Base-by-base conservation (phyloP, 31 red algal species). In the Endocladia muricata region DNA sequence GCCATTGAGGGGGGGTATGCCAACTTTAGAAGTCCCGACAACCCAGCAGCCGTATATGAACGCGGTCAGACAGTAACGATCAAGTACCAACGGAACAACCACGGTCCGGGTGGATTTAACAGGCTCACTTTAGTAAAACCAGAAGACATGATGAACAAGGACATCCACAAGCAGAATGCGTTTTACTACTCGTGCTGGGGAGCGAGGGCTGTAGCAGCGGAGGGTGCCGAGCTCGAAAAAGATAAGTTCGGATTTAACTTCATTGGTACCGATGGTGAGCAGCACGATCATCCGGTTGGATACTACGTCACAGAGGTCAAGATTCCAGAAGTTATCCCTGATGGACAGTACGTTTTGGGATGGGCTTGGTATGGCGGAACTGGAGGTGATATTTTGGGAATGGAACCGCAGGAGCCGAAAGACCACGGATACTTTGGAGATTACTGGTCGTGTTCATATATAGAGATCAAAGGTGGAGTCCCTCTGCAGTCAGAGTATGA, bases 291-390 rank as follows among this genome's bases (percentile, higher is more conserved):
- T n/a, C 44, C 52, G 3, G 36, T 37, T 28, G 68, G 66, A 4
- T 74, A 74, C 19, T 76, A 85, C 71, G 34, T 66, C 15, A 11
- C 57, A 4, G 8, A 19, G 2, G 44, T 67, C 19, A 76, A 23
- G 4, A 85, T 85, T 29, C 72, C 72, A 11, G 40, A 58, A 2
- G 82, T 77, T 29, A 41, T 85, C 3, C 82, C 82, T 4, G 82
- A 62, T 43, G 82, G 82, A 42, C 60, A 85, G 22, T 85, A 75
- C 70, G 71, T 68, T 29, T 44, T 85, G 25, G 82, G 82, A 0
- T 85, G 82, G 82, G 57, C 60, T 13, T 77, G 82, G 82, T 67
- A 56, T 28, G 82, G 71, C 17, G 82, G 82, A 21, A 63, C 63
- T 9, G 66, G 78, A 13, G 78, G 78, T 4, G 11, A 41, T 19